These are phyloP conservation scores for Nyssa sinensis DNA, from an alignment of 148 eudicot genomes.

Conservation along the genomic window DNA sequence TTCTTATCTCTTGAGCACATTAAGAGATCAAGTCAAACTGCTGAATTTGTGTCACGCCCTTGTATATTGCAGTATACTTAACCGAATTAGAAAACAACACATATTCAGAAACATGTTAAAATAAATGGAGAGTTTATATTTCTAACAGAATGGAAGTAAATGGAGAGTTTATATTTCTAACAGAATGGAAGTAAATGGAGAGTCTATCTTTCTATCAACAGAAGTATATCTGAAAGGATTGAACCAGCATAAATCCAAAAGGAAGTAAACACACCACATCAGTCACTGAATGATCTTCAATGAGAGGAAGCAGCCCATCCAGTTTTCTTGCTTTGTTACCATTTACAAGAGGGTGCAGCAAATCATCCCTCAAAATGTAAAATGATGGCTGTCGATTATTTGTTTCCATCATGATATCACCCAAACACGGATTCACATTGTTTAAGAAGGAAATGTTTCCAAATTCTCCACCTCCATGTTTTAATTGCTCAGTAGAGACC, in stretches of 20 bases:
- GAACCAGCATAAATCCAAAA: background rate
- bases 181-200: background rate
- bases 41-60: background rate
- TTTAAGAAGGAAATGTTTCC: slow-evolving; percentile 46
- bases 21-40: background rate
- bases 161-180: too few relatives aligned
- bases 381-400: slow-evolving; percentile 42
- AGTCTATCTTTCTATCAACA: slow-evolving; percentile 1
- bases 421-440: slow-evolving; percentile 54
- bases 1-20: background rate
- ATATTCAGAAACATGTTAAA: background rate
- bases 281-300: slow-evolving; percentile 76
- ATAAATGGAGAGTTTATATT: too few relatives aligned
- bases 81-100: background rate
- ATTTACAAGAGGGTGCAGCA: slow-evolving; percentile 84
- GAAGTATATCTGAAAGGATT: background rate
- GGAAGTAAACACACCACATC: slow-evolving; percentile 65
- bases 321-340: slow-evolving; percentile 95
- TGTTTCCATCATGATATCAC: slow-evolving; percentile 38
- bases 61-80: background rate
- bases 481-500: slow-evolving; percentile 28
- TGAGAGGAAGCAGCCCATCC: slow-evolving; percentile 80
- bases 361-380: slow-evolving; percentile 89
- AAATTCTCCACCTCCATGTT: slow-evolving; percentile 20
- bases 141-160: too few relatives aligned